These are phyloP conservation scores for Chloroidium sp. DNA, from an alignment of 163 green algal species.

Conservation along the genomic window DNA sequence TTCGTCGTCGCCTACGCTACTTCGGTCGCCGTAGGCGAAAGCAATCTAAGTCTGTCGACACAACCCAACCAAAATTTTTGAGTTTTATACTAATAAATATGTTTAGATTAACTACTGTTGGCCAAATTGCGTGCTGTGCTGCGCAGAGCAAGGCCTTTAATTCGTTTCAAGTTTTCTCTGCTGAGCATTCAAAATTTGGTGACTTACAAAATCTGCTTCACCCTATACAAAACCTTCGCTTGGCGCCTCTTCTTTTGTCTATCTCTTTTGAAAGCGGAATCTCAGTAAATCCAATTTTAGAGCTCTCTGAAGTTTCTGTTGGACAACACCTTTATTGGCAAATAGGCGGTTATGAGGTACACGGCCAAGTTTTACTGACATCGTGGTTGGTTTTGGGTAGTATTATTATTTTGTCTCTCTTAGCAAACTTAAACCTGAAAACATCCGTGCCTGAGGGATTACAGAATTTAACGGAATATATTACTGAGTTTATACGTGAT, in stretches of 20 bases:
- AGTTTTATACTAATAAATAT: slow-evolving; percentile 11
- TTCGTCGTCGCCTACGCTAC: no score
- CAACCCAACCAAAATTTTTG: background rate
- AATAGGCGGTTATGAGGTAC: slow-evolving; percentile 35
- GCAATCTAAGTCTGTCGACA: no score
- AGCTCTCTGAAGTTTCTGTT: slow-evolving; percentile 33
- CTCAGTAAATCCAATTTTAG: slow-evolving; percentile 18
- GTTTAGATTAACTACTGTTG: slow-evolving; percentile 13
- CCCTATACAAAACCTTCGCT: no score
- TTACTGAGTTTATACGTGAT: slow-evolving; percentile 41
- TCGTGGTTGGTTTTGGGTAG: slow-evolving; percentile 35
- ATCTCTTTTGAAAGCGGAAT: background rate
- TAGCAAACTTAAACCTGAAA: slow-evolving; percentile 35
- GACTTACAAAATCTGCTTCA: no score
- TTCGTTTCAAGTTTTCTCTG: no score
- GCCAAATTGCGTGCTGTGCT: no score
- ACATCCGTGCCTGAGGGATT: slow-evolving; percentile 23
- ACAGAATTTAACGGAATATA: slow-evolving; percentile 43
- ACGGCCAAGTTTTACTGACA: slow-evolving; percentile 38
- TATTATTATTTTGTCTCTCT: slow-evolving; percentile 33
- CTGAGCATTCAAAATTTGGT: no score
- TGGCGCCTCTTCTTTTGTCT: no score
- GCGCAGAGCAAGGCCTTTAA: no score
- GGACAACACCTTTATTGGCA: slow-evolving; percentile 41
- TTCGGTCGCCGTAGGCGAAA: no score